Evolutionary conservation across 2,329 filamentous ascomycete species (phyloP).

Genomic region (Aspergillus texensis): DNA sequence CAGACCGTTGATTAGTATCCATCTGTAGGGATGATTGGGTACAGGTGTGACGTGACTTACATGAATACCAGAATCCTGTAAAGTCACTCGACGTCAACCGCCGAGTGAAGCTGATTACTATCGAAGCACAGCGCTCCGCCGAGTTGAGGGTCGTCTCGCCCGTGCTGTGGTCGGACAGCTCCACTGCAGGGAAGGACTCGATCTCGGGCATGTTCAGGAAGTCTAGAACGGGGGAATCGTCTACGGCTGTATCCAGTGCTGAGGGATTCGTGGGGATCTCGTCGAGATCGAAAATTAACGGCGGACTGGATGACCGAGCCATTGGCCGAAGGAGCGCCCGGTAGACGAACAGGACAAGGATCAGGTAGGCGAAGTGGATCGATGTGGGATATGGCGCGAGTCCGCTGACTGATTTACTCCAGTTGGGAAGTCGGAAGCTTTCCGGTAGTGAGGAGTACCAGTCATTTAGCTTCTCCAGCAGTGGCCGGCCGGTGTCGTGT

Average conservation of each 20-base stretch:
- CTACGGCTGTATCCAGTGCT: slow-evolving; percentile 14
- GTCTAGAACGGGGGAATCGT: slow-evolving; percentile 27
- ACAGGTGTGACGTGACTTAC: slow-evolving; percentile 20
- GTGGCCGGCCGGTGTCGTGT: slow-evolving; percentile 28
- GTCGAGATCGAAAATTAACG: slow-evolving; percentile 31
- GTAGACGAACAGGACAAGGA: slow-evolving; percentile 39
- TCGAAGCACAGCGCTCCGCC: slow-evolving; percentile 35
- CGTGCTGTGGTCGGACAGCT: slow-evolving; percentile 27
- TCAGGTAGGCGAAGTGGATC: slow-evolving; percentile 40
- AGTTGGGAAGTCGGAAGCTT: slow-evolving; percentile 30
- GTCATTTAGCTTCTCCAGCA: slow-evolving; percentile 32
- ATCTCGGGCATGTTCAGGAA: slow-evolving; percentile 27
- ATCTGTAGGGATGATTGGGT: too few species aligned
- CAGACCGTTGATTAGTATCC: background rate
- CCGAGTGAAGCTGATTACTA: slow-evolving; percentile 32
- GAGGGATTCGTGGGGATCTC: slow-evolving; percentile 24
- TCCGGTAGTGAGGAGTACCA: slow-evolving; percentile 37
- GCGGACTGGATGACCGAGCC: slow-evolving; percentile 31
- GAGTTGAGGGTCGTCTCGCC: slow-evolving; percentile 31
- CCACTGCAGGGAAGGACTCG: slow-evolving; percentile 27
- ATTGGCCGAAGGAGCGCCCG: slow-evolving; percentile 37
- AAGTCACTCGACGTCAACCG: slow-evolving; percentile 32
- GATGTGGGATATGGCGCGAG: slow-evolving; percentile 27
- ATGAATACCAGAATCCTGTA: slow-evolving; percentile 37
- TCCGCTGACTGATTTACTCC: slow-evolving; percentile 29